These are phyloP conservation scores for Breviolum minutum DNA, from an alignment of 73 alveolate genomes.

Conservation along the genomic window DNA sequence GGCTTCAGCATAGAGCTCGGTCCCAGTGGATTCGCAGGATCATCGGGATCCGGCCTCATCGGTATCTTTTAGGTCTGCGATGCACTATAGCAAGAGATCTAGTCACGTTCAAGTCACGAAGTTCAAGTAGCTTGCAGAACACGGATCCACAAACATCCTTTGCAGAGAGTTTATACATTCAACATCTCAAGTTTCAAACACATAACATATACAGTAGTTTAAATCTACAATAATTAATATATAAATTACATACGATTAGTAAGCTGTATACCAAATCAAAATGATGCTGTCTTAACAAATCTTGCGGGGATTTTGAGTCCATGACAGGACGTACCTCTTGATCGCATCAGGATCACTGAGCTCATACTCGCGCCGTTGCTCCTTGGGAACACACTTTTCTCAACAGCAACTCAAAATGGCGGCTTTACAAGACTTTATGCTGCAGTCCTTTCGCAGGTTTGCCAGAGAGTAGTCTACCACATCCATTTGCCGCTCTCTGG, in stretches of 20 bases:
- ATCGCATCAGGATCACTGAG: slow-evolving; percentile 87
- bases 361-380: slow-evolving; percentile 90
- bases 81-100: background rate
- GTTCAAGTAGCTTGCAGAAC: background rate
- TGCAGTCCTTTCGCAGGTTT: slow-evolving; percentile 65
- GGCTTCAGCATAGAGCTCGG: slow-evolving; percentile 88
- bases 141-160: too few relatives aligned
- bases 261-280: too few relatives aligned
- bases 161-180: too few relatives aligned
- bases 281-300: too few relatives aligned
- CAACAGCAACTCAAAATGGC: background rate
- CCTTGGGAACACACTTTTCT: background rate
- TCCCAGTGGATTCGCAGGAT: slow-evolving; percentile 83
- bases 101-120: background rate
- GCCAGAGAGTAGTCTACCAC: slow-evolving; percentile 84
- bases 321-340: slow-evolving; percentile 39
- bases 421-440: background rate
- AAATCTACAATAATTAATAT: too few relatives aligned
- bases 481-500: slow-evolving; percentile 82
- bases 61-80: background rate
- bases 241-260: too few relatives aligned
- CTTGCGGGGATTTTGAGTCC: background rate
- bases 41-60: slow-evolving; percentile 83
- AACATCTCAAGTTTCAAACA: too few relatives aligned
- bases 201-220: too few relatives aligned